phyloP scores from a whole-genome alignment of 106 monocot genomes.

The Agapanthus africanus region DNA sequence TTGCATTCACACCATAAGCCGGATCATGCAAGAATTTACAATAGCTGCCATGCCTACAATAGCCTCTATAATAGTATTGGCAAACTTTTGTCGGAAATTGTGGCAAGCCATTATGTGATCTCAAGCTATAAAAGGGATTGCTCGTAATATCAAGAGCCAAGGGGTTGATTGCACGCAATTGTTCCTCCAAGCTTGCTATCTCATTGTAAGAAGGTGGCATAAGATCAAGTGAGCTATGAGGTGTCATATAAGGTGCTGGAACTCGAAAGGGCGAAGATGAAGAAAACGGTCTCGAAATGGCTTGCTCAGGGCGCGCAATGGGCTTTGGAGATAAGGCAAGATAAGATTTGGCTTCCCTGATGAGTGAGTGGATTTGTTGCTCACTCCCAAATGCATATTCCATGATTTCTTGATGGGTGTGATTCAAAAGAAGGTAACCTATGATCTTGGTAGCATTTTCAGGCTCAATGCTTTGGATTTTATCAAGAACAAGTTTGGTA shows the following conservation, averaged over 20 bases:
- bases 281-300: slow-evolving; percentile 22
- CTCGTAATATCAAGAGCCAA: slow-evolving; percentile 4
- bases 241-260: slow-evolving; percentile 15
- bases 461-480: slow-evolving; percentile 48
- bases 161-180: slow-evolving; percentile 6
- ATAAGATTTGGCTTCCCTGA: slow-evolving; percentile 38
- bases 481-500: slow-evolving; percentile 28
- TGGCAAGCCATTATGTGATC: slow-evolving; percentile 16
- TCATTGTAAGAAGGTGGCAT: background rate
- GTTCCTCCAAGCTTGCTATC: slow-evolving; percentile 17
- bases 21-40: slow-evolving; percentile 61
- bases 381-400: slow-evolving; percentile 44
- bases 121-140: background rate
- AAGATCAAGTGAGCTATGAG: slow-evolving; percentile 4
- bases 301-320: background rate
- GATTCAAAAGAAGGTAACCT: slow-evolving; percentile 46
- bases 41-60: slow-evolving; percentile 57
- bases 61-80: slow-evolving; percentile 63
- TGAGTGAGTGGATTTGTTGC: slow-evolving; percentile 21
- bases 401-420: slow-evolving; percentile 30
- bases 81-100: slow-evolving; percentile 34
- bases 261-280: slow-evolving; percentile 19
- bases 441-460: slow-evolving; percentile 46
- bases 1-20: background rate
- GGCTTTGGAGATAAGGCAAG: slow-evolving; percentile 15